Percentiles rank a stretch among this genome's conserved stretches.
phyloP scores from a whole-genome alignment of 495 filamentous ascomycete genomes.

The Hypoxylon fuscum region DNA sequence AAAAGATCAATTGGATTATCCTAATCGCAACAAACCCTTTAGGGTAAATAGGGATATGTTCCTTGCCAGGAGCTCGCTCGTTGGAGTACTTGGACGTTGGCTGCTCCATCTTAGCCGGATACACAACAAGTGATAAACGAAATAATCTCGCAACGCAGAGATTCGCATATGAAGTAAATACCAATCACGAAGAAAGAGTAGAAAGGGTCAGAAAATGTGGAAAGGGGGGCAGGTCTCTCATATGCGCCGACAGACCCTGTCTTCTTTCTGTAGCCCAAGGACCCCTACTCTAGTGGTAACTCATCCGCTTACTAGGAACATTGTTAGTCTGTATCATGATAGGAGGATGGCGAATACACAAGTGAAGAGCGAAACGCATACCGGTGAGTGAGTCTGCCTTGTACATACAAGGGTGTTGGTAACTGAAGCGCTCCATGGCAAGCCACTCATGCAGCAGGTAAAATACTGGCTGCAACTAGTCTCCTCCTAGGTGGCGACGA shows the following conservation, averaged over 20 bases:
- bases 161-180: not conserved
- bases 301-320: constrained; percentile 3
- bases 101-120: constrained; percentile 22
- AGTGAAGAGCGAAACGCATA: constrained; percentile 8
- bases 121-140: not conserved
- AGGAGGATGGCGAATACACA: constrained; percentile 5
- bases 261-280: constrained; percentile 1
- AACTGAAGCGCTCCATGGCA: constrained; percentile 15
- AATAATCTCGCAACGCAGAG: not conserved
- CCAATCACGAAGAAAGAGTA: constrained; percentile 2
- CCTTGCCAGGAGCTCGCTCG: constrained; percentile 45
- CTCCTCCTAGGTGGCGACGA: not conserved
- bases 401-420: too few relatives aligned
- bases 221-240: constrained; percentile 6
- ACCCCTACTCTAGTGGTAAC: constrained; percentile 1
- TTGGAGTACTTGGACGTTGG: constrained; percentile 34
- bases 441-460: constrained; percentile 12
- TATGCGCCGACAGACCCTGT: constrained; percentile 12
- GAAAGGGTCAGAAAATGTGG: not conserved
- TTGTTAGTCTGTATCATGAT: constrained; percentile 22
- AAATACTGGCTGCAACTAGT: not conserved
- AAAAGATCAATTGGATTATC: constrained; percentile 67
- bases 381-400: too few relatives aligned
- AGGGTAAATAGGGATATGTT: constrained; percentile 57
- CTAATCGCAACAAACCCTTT: constrained; percentile 65